These are phyloP conservation scores for Nicotiana rustica DNA, from an alignment of 305 asterid genomes.

Conservation along the genomic window DNA sequence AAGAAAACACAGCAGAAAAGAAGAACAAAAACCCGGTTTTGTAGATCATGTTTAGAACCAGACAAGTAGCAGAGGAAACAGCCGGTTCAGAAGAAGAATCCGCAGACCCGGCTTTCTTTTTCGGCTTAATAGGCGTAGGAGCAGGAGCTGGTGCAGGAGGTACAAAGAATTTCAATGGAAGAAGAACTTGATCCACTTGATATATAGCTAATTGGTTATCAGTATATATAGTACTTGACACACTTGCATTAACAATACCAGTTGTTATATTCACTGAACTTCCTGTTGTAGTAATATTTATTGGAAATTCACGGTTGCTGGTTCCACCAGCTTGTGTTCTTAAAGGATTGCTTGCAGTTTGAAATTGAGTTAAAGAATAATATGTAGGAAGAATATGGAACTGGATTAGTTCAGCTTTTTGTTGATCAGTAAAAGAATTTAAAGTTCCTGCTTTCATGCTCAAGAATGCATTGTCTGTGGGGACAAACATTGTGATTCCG, in stretches of 20 bases:
- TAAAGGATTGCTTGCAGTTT: conserved; percentile 68
- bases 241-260: conserved; percentile 59
- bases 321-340: conserved; percentile 68
- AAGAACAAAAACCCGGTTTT: not conserved
- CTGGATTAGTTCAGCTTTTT: conserved; percentile 61
- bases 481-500: conserved; percentile 68
- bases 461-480: conserved; percentile 59
- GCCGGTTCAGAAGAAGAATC: conserved; percentile 37
- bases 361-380: conserved; percentile 56
- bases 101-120: conserved; percentile 46
- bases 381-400: conserved; percentile 63
- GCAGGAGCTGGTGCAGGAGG: conserved; percentile 58
- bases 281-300: conserved; percentile 59
- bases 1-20: conserved; percentile 19
- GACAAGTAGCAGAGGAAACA: conserved; percentile 48
- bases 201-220: conserved; percentile 64
- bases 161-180: conserved; percentile 56
- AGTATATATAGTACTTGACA: conserved; percentile 51
- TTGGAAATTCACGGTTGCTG: conserved; percentile 55
- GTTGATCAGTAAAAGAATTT: conserved; percentile 58
- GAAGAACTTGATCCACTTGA: conserved; percentile 68
- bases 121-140: conserved; percentile 54
- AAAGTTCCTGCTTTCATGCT: conserved; percentile 57
- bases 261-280: conserved; percentile 60
- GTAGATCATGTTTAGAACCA: not conserved